phyloP scores from a whole-genome alignment of 495 filamentous ascomycete species.

The Tuber borchii region DNA sequence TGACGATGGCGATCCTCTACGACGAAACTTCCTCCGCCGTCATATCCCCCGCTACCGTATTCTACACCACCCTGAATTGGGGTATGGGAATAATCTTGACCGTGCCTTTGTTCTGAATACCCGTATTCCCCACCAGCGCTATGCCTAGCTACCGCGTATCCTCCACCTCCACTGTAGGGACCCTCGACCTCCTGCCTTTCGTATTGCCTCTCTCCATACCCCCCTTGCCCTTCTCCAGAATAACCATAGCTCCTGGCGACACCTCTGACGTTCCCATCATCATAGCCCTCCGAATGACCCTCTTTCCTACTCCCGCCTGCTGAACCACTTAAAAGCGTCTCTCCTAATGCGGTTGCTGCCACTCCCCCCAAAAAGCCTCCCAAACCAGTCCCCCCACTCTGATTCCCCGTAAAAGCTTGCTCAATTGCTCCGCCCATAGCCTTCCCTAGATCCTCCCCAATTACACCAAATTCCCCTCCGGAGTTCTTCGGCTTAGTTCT shows the following conservation, averaged over 20 bases:
- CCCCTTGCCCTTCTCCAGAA: background rate
- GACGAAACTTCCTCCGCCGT: background rate
- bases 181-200: background rate
- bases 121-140: constrained; percentile 5
- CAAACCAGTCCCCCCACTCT: constrained; percentile 29
- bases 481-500: constrained; percentile 47
- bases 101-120: constrained; percentile 6
- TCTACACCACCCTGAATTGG: background rate
- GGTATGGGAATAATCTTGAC: background rate
- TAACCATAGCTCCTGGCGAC: background rate
- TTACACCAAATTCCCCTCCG: constrained; percentile 30
- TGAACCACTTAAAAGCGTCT: constrained; percentile 10
- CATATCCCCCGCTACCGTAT: background rate
- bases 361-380: constrained; percentile 34
- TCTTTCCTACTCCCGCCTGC: background rate
- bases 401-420: constrained; percentile 20
- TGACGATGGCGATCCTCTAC: background rate
- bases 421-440: constrained; percentile 26
- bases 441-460: constrained; percentile 27
- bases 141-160: background rate
- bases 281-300: background rate
- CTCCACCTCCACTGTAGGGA: constrained; percentile 7
- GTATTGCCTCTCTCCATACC: background rate
- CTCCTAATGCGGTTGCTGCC: constrained; percentile 28
- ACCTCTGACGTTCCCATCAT: background rate